Evolutionary conservation across 2,329 filamentous ascomycete species (phyloP).

Genomic region (Pleurostoma richardsiae): DNA sequence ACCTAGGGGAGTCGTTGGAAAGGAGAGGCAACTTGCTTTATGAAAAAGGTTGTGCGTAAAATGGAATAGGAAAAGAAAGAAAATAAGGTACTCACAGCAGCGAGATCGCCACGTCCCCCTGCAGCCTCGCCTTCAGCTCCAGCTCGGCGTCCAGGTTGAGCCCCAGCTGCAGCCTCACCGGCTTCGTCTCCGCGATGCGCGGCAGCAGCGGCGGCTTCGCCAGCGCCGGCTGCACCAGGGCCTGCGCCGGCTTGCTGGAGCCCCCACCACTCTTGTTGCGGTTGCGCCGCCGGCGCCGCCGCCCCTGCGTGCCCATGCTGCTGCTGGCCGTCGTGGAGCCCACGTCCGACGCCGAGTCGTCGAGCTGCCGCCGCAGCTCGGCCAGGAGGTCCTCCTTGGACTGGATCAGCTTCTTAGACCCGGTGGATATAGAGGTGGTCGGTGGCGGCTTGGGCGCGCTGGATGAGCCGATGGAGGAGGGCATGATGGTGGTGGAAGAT

Average conservation of each 20-base stretch:
- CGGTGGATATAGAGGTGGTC: conserved; percentile 1
- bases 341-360: conserved; percentile 4
- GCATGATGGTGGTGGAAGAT: neutral
- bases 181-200: conserved; percentile 19
- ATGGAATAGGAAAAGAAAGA: neutral
- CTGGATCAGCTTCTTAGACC: neutral
- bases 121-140: conserved; percentile 73
- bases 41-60: neutral
- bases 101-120: conserved; percentile 68
- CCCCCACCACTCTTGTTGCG: neutral
- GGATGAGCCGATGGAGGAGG: neutral
- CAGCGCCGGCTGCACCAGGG: neutral
- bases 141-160: conserved; percentile 71
- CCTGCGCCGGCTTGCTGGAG: too few relatives aligned
- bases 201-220: conserved; percentile 13
- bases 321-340: conserved; percentile 1
- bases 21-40: neutral
- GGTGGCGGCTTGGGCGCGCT: conserved; percentile 1
- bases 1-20: too few relatives aligned
- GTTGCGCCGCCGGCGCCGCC: conserved; percentile 4
- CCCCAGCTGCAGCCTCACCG: conserved; percentile 21
- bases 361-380: conserved; percentile 10
- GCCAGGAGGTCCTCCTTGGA: conserved; percentile 10
- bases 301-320: conserved; percentile 4
- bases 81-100: conserved; percentile 50